Evolutionary conservation across 805 yeast genomes (phyloP).

Genomic region (Yamadazyma ubonensis): DNA sequence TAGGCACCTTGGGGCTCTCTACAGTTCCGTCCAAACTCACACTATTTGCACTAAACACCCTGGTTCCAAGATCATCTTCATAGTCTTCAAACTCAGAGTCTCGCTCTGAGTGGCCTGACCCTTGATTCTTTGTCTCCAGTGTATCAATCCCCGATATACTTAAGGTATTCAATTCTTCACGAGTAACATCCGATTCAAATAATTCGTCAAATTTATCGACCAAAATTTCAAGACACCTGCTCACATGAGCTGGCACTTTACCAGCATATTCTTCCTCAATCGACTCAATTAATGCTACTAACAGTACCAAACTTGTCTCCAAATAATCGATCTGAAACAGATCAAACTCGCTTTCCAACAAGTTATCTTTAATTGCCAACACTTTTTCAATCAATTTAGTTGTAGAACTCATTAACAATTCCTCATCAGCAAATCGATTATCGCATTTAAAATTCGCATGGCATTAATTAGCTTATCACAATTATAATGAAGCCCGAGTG

Average conservation of each 20-base stretch:
- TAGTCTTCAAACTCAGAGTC: too few species aligned
- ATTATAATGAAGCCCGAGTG: constrained; percentile 1
- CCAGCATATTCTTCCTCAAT: not conserved
- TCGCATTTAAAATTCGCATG: not conserved
- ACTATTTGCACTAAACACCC: too few species aligned
- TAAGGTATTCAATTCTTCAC: not conserved
- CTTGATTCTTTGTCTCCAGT: too few species aligned
- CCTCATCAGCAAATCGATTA: not conserved
- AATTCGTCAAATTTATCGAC: not conserved
- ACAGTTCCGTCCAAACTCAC: too few species aligned
- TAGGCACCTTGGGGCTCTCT: too few species aligned
- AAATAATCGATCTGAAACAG: constrained; percentile 14
- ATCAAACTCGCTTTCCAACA: not conserved
- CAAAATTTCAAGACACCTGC: not conserved
- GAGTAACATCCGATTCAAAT: not conserved
- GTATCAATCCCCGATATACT: too few species aligned
- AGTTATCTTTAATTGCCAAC: not conserved
- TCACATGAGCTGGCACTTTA: not conserved
- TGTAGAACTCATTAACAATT: not conserved
- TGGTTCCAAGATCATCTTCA: too few species aligned
- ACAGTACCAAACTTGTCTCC: constrained; percentile 6
- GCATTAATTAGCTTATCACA: not conserved
- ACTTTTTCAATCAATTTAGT: not conserved
- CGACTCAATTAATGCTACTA: constrained; percentile 8
- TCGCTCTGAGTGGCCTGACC: too few species aligned